A percentile compares a stretch with the other conserved stretches of the same genome.
phyloP scores from a whole-genome alignment of 225 moss, liverwort and hornwort genomes.

The Takakia lepidozioides region DNA sequence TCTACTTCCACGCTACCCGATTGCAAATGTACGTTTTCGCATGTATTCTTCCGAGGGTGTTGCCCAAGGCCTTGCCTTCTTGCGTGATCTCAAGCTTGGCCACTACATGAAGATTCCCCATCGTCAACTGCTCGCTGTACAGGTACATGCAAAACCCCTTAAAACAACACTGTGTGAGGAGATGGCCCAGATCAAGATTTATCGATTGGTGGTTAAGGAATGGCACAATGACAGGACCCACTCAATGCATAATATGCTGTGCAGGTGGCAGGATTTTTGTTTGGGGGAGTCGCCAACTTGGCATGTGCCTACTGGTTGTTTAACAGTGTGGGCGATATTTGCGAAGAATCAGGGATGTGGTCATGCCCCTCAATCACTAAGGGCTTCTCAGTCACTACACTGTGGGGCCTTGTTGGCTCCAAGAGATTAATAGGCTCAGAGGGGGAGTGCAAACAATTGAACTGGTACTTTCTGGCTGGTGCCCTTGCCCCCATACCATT shows the following conservation, averaged over 20 bases:
- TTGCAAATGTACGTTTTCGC: conserved; percentile 50
- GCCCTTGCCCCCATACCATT: conserved; percentile 52
- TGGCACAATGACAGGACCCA: no score
- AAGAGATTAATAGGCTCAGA: conserved; percentile 34
- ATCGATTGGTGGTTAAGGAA: neutral
- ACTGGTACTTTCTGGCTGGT: conserved; percentile 50
- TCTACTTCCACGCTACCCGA: conserved; percentile 47
- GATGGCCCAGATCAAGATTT: neutral
- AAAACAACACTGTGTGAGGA: no score
- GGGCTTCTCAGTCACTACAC: conserved; percentile 35
- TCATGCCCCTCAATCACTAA: conserved; percentile 48
- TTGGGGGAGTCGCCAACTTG: conserved; percentile 58
- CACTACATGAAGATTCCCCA: conserved; percentile 78
- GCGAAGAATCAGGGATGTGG: conserved; percentile 52
- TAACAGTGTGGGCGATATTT: conserved; percentile 27
- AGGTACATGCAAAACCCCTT: no score
- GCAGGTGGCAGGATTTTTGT: conserved; percentile 53
- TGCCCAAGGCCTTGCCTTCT: conserved; percentile 53
- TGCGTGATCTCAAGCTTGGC: conserved; percentile 64
- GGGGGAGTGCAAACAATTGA: conserved; percentile 44
- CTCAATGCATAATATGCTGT: no score
- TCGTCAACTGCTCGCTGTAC: conserved; percentile 53
- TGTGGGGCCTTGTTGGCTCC: conserved; percentile 64
- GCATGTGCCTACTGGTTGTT: conserved; percentile 60
- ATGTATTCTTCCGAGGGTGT: conserved; percentile 58